These are phyloP conservation scores for Cutaneotrichosporon curvatum DNA, from an alignment of 1,284 basidiomycete species.

Conservation along the genomic window DNA sequence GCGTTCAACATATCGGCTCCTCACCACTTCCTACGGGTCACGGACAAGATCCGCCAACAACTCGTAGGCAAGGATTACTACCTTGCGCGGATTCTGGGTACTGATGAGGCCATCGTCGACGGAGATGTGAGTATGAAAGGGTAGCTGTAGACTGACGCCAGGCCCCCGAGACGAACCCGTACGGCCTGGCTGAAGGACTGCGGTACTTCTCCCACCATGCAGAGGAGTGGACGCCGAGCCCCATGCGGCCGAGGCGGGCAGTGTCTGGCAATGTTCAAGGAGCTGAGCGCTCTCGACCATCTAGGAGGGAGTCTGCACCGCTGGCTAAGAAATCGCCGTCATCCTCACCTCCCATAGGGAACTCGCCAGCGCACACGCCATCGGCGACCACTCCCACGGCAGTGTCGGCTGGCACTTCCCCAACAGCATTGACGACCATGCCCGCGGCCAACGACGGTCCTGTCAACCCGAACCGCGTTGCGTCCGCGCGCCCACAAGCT, in stretches of 20 bases:
- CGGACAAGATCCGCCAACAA: conserved; percentile 74
- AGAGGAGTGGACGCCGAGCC: conserved; percentile 70
- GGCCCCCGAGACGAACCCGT: conserved; percentile 47
- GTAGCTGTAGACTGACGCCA: conserved; percentile 37
- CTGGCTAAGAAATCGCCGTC: background rate
- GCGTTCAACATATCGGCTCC: conserved; percentile 95
- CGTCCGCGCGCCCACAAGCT: no score
- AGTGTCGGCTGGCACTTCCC: no score
- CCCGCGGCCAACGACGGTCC: background rate
- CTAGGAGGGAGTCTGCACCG: background rate
- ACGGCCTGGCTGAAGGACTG: conserved; percentile 72
- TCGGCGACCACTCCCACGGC: background rate
- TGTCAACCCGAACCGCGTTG: no score
- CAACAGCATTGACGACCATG: background rate
- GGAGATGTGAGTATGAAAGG: conserved; percentile 54
- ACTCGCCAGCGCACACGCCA: background rate
- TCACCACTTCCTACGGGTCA: conserved; percentile 90
- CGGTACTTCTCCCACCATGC: conserved; percentile 91
- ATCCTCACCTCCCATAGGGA: background rate
- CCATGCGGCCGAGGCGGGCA: background rate
- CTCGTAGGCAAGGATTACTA: conserved; percentile 85
- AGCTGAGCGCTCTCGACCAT: conserved; percentile 2
- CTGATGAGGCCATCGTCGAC: conserved; percentile 76
- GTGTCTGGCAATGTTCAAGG: no score
- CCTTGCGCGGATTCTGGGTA: conserved; percentile 81